Percentiles rank a stretch among this genome's conserved stretches.
Evolutionary conservation across 129 eudicot species (phyloP).

Genomic region (Pittosporum tobira): DNA sequence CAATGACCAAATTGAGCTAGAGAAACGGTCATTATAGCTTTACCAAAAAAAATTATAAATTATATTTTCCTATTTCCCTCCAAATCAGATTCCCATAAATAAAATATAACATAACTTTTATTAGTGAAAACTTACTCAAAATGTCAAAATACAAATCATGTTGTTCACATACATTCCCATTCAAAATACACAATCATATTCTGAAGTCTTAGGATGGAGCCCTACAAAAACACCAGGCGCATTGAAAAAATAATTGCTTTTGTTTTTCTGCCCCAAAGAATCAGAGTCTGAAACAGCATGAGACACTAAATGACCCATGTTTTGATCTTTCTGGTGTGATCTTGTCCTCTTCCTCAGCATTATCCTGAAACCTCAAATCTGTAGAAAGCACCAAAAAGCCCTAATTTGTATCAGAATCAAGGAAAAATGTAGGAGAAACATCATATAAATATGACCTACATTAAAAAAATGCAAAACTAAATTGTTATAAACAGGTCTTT

Average conservation of each 20-base stretch:
- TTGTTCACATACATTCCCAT: too few species aligned
- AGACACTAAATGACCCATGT: slow-evolving; percentile 41
- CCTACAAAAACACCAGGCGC: slow-evolving; percentile 83
- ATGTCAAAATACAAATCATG: too few species aligned
- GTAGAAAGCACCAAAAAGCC: slow-evolving; percentile 5
- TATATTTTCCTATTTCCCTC: too few species aligned
- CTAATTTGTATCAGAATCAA: slow-evolving; percentile 1
- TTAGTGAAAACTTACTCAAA: too few species aligned
- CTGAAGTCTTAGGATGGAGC: slow-evolving; percentile 54
- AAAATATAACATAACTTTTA: too few species aligned
- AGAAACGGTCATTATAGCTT: too few species aligned
- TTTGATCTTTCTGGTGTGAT: slow-evolving; percentile 83
- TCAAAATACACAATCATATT: too few species aligned
- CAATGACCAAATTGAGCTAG: too few species aligned
- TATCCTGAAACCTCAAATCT: slow-evolving; percentile 25
- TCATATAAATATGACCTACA: background rate
- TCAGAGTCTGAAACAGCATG: slow-evolving; percentile 44
- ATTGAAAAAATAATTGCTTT: slow-evolving; percentile 56
- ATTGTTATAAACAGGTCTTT: too few species aligned
- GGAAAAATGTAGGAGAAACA: background rate
- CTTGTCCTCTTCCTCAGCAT: slow-evolving; percentile 90
- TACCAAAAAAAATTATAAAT: too few species aligned
- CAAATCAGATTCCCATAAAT: too few species aligned
- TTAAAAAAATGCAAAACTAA: slow-evolving; percentile 12
- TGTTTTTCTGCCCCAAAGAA: slow-evolving; percentile 51